These are phyloP conservation scores for Westerdykella sp. DNA, from an alignment of 2,329 filamentous ascomycete genomes.

Conservation along the genomic window DNA sequence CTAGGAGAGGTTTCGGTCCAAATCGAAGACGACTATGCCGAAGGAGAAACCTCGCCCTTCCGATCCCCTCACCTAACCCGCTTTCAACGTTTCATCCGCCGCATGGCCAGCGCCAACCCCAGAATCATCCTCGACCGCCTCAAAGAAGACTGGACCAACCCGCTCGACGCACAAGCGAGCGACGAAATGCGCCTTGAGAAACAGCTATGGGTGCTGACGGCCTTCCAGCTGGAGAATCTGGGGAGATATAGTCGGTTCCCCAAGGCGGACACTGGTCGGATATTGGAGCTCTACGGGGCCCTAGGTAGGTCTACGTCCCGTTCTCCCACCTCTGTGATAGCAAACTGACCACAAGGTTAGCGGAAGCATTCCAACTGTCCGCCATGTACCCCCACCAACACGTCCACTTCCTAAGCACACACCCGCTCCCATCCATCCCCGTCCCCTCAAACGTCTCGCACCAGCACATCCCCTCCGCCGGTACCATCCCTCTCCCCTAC, in stretches of 20 bases:
- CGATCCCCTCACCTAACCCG: slow-evolving; percentile 23
- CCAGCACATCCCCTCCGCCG: slow-evolving; percentile 25
- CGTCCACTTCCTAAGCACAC: slow-evolving; percentile 34
- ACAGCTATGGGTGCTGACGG: slow-evolving; percentile 58
- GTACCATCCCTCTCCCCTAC: slow-evolving; percentile 48
- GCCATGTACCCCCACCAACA: slow-evolving; percentile 35
- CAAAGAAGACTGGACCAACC: slow-evolving; percentile 41
- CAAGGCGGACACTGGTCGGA: slow-evolving; percentile 27
- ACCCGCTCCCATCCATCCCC: slow-evolving; percentile 28
- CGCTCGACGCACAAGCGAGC: slow-evolving; percentile 41
- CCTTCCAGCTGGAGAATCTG: slow-evolving; percentile 40
- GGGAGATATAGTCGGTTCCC: slow-evolving; percentile 18
- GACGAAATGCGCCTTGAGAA: slow-evolving; percentile 50
- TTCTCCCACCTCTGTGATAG: not conserved
- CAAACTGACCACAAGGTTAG: slow-evolving; percentile 26
- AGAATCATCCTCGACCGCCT: slow-evolving; percentile 51
- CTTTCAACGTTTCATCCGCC: slow-evolving; percentile 50
- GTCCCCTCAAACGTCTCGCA: slow-evolving; percentile 27
- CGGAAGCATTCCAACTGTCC: slow-evolving; percentile 43
- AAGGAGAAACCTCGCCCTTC: not conserved
- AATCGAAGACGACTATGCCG: not conserved
- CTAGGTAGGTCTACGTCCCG: slow-evolving; percentile 26
- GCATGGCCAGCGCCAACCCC: slow-evolving; percentile 50
- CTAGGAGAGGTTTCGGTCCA: too few relatives aligned
- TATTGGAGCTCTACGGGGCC: slow-evolving; percentile 37